phyloP scores from a whole-genome alignment of 2,329 filamentous ascomycete genomes.

The Alternaria infectoria region DNA sequence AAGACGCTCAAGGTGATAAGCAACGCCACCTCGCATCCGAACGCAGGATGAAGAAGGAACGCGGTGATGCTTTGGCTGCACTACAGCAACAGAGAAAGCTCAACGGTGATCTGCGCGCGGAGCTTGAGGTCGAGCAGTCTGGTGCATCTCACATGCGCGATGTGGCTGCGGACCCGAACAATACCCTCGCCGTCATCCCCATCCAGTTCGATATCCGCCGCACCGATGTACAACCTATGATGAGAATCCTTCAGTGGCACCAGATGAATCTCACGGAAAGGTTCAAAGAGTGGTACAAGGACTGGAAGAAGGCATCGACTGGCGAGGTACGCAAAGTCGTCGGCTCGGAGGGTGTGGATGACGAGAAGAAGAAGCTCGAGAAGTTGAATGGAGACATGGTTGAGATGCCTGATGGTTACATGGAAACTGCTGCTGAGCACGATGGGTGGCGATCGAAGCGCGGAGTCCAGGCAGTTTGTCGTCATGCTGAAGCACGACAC shows the following conservation, averaged over 20 bases:
- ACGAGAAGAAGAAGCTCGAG: not conserved
- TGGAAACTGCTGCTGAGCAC: conserved; percentile 21
- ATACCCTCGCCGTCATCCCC: conserved; percentile 16
- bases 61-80: conserved; percentile 19
- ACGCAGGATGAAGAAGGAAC: conserved; percentile 22
- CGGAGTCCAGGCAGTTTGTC: conserved; percentile 14
- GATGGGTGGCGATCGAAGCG: conserved; percentile 19
- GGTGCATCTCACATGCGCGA: conserved; percentile 21
- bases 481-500: not conserved
- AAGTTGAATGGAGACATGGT: conserved; percentile 19
- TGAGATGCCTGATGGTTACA: conserved; percentile 1
- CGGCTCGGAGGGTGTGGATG: conserved; percentile 8
- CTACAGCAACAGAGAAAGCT: conserved; percentile 13
- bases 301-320: conserved; percentile 14
- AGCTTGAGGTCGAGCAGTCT: conserved; percentile 18
- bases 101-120: conserved; percentile 13
- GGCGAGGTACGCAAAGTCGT: not conserved
- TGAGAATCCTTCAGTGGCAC: conserved; percentile 7
- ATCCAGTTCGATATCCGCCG: conserved; percentile 18
- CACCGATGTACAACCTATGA: conserved; percentile 11
- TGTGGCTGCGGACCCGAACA: conserved; percentile 6
- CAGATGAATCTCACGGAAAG: conserved; percentile 8
- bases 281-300: conserved; percentile 16
- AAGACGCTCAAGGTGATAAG: conserved; percentile 18
- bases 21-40: conserved; percentile 16